Percentiles rank a stretch among this genome's conserved stretches.
These are phyloP conservation scores for Akanthomyces lecanii DNA, from an alignment of 2,329 filamentous ascomycete species.

Conservation along the genomic window DNA sequence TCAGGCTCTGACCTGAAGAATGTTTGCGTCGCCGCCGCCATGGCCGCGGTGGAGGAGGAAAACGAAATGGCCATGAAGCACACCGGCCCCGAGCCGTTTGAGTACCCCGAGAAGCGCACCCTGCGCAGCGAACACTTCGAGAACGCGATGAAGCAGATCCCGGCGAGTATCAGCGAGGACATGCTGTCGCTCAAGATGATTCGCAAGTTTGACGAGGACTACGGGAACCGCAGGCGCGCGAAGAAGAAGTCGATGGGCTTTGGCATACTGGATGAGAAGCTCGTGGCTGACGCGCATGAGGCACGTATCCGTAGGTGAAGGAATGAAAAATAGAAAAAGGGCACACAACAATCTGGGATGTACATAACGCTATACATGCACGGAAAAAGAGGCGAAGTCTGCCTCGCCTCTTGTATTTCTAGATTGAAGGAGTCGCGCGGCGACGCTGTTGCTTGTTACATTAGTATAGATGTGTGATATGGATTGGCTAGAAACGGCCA, in stretches of 20 bases:
- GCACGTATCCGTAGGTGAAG: constrained; percentile 38
- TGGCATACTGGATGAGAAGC: constrained; percentile 40
- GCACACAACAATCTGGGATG: neutral
- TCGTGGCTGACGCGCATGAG: constrained; percentile 37
- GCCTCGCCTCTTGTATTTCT: constrained; percentile 9
- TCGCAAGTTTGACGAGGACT: constrained; percentile 92
- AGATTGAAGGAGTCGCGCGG: neutral
- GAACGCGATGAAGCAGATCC: constrained; percentile 80
- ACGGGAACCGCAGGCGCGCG: constrained; percentile 72
- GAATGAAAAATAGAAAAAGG: neutral
- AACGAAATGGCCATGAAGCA: constrained; percentile 39
- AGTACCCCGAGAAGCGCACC: constrained; percentile 55
- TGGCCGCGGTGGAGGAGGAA: constrained; percentile 76
- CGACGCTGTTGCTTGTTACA: constrained; percentile 3
- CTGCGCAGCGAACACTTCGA: constrained; percentile 73
- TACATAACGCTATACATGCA: neutral
- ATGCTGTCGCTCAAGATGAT: constrained; percentile 85
- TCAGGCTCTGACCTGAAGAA: constrained; percentile 84
- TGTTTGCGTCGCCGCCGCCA: constrained; percentile 71
- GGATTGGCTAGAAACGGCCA: neutral
- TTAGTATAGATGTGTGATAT: constrained; percentile 4
- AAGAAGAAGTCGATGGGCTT: constrained; percentile 60
- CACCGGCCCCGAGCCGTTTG: constrained; percentile 41
- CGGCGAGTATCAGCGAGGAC: constrained; percentile 87
- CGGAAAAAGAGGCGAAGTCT: neutral